Conservation (phyloP, 768 basidiomycete genomes). For the Termitomyces sp. region DNA sequence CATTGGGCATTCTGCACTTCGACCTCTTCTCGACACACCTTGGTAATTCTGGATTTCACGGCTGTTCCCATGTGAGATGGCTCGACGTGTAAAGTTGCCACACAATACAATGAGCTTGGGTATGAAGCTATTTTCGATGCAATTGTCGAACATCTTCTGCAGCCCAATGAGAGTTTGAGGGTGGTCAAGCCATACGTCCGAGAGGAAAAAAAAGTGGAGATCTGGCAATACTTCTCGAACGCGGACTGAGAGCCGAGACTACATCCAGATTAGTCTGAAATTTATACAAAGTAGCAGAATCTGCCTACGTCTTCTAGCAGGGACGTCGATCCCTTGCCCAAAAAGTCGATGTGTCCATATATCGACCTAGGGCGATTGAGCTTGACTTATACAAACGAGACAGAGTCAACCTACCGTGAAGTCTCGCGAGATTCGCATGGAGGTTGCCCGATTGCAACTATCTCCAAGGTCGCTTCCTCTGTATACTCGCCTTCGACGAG, state of each 20-base stretch:
- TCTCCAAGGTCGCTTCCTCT: conserved; percentile 81
- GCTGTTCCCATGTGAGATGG: conserved; percentile 73
- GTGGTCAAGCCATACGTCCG: conserved; percentile 94
- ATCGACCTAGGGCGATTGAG: conserved; percentile 55
- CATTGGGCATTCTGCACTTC: neutral
- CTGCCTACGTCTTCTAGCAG: conserved; percentile 79
- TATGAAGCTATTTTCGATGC: conserved; percentile 80
- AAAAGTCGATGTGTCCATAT: conserved; percentile 94
- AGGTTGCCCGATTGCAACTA: conserved; percentile 95
- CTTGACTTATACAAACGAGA: conserved; percentile 7
- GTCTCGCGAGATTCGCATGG: conserved; percentile 88
- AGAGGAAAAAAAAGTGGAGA: conserved; percentile 86
- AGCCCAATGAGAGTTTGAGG: conserved; percentile 77
- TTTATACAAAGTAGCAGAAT: neutral
- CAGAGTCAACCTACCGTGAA: conserved; percentile 52
- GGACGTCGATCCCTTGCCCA: conserved; percentile 92
- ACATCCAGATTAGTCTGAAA: conserved; percentile 4
- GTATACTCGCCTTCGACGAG: conserved; percentile 97
- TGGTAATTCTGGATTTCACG: conserved; percentile 81
- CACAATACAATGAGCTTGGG: conserved; percentile 90
- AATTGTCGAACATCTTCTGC: conserved; percentile 83
- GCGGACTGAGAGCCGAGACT: conserved; percentile 61
- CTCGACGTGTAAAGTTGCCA: conserved; percentile 89
- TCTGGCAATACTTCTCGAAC: conserved; percentile 68
- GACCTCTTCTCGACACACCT: conserved; percentile 39